Base-by-base conservation (phyloP, 1,284 basidiomycete species). In the Naganishia liquefaciens region DNA sequence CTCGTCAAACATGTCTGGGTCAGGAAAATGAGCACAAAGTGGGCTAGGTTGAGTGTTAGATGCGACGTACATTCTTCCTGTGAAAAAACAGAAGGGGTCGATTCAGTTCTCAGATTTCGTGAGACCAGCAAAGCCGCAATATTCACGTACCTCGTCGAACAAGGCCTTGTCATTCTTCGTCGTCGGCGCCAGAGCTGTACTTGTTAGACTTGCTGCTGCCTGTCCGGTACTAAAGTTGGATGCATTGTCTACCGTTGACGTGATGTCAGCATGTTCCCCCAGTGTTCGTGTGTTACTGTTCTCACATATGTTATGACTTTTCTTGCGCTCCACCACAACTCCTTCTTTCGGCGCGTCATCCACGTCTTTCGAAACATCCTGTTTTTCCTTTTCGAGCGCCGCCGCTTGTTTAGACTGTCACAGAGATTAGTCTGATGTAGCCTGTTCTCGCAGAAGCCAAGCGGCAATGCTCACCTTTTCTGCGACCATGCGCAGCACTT, bases 171-270 rank as follows among this genome's bases (percentile, higher is more conserved):
- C 88, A 55, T 84, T 87, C 53, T 82, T 82, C 5, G 87, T 87
- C 63, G 88, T 86, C 5, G 93, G 88, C 69, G 91, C 90, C 50
- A 94, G 84, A 1, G 91, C 88, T 0, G 95, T 97, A 3, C 91
- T 93, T 0, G 96, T 99, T 54, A 99, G 81, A 1, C 92, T 92
- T 2, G 95, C 95, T 30, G 94, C 93, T 1, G 91, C 85, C 51
- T 88, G 82, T n/a, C 94, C 94, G 39, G 84, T 93, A 0, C 92
- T 93, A 74, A 90, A 93, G 5, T 91, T 90, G 3, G 92, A 92
- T 4, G 90, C 84, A 74, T 97, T 96, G 86, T 93, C 92, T 89
- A 71, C 4, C 27, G 13, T 27, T 15, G 27, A 62, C 25, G 65
- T 39, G 39, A 33, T 10, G 46, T 64, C 28, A 70, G 23, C 13